Evolutionary conservation across 495 filamentous ascomycete species (phyloP), one percentile per base, ranked within the genome.

Genomic region (Immersiella caudata): DNA sequence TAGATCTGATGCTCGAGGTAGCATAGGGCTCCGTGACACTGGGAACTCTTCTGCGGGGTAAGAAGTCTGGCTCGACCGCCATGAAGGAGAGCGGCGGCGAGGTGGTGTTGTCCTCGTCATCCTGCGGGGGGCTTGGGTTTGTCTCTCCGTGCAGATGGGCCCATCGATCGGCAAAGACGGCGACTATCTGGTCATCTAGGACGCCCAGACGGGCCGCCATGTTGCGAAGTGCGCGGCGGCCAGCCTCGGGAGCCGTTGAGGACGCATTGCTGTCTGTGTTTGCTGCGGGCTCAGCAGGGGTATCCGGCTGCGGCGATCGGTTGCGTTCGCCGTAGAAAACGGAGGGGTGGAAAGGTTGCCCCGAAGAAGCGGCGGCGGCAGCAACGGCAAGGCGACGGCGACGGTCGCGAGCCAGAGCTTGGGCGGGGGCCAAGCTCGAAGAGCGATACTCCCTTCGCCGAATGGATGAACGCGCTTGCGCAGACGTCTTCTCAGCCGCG

Each of bases 381-480:
- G 68, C 70, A 50, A 67, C 54, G 12, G 71, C 71, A 49, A 68
- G 54, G 56, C 73, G 72, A 40, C 72, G 75, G 35, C 65, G 71
- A 60, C 66, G 68, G 54, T 78, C 73, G 70, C 84, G 83, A 64
- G 82, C 71, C 14, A 22, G 21, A 60, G 77, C 76, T 66, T 72
- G 82, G 79, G 68, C 58, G 6, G 64, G n/a, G 11, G 55, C 56
- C 8, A 57, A 46, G 40, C 40, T 66, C 22, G 64, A 40, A 7
- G 65, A 14, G 71, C 67, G 64, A 21, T 52, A 24, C 6, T 24
- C 7, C 1, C 27, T 35, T 35, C 89, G 86, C 64, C 91, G 88
- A 69, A 96, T 96, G 7, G 88, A 74, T 25, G 91, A 94, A 72
- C 93, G 90, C 69, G 86, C 80, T 65, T 82, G 80, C 51, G 89